Evolutionary conservation across 1,139 yeast genomes (phyloP), one percentile per base, ranked within the genome.

Genomic region (Suhomyces guaymorum): DNA sequence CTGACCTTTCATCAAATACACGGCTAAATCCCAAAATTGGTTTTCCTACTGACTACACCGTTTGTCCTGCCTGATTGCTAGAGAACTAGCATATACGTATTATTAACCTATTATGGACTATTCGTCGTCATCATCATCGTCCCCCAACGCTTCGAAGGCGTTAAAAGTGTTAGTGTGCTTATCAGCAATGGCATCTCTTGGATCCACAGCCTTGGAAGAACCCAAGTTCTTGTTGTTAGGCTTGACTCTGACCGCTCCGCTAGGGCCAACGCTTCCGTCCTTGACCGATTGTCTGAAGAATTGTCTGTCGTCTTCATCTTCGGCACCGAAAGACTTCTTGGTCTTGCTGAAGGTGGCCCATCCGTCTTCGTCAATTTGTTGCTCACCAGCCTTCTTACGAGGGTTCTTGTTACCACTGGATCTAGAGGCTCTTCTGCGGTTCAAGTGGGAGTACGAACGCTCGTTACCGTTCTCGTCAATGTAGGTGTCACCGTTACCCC

Each of bases 101-200:
- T 21, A 25, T 16, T 25, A 17, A 17, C 20, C 19, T 17, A 17
- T 17, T 17, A 17, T 17, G 10, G 13, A 25, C 27, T 25, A 25
- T 18, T 26, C 23, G 24, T 32, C 73, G 19, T 69, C 77, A 33
- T 77, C 83, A 30, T 71, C 80, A 28, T 79, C 88, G 41, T 70
- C 79, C 30, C 76, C 83, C 54, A 84, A 74, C 24, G 90, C 90
- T 48, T 81, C 89, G 57, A 84, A 84, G 7, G 92, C 90, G 61
- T 84, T 84, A 69, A 83, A 84, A 18, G 76, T 68, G 30, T 70
- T 72, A 44, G 77, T 77, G 44, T 77, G 84, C 48, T 81, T 76
- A 47, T 81, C 87, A 26, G 86, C 78, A 49, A 76, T 70, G 37
- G 80, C 73, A 52, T 83, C 90, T 54, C 83, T 75, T 19, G 85